phyloP scores from a whole-genome alignment of 805 yeast species.

The Zygoascus flipseniorum region DNA sequence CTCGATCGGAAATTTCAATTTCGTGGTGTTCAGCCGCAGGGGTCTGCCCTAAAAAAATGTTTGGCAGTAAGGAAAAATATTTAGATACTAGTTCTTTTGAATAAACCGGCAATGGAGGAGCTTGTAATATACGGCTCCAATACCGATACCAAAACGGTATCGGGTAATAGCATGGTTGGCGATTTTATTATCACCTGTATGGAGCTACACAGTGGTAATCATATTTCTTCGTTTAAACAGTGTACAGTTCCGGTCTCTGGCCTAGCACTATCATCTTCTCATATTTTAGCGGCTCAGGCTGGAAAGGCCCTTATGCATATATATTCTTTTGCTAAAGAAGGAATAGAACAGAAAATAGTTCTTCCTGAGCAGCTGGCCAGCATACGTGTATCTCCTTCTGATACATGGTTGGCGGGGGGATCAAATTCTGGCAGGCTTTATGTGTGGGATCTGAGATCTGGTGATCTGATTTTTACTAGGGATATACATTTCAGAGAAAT shows the following conservation, averaged over 20 bases:
- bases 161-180: slow-evolving; percentile 1
- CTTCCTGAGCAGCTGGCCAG: slow-evolving; percentile 71
- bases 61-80: neutral
- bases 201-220: slow-evolving; percentile 35
- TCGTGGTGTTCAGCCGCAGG: too few relatives aligned
- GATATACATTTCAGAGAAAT: slow-evolving; percentile 82
- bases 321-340: slow-evolving; percentile 56
- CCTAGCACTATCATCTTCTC: slow-evolving; percentile 40
- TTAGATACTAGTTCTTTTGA: neutral
- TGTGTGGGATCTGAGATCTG: slow-evolving; percentile 80
- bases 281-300: slow-evolving; percentile 57
- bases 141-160: neutral
- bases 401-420: slow-evolving; percentile 54
- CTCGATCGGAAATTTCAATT: too few relatives aligned
- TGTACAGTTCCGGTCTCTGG: slow-evolving; percentile 42
- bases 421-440: slow-evolving; percentile 67
- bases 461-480: slow-evolving; percentile 59
- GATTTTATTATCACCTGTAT: slow-evolving; percentile 10
- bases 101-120: slow-evolving; percentile 3
- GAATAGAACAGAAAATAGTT: slow-evolving; percentile 72
- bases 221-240: slow-evolving; percentile 39
- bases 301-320: slow-evolving; percentile 68
- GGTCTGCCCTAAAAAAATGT: neutral
- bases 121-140: slow-evolving; percentile 5
- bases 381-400: slow-evolving; percentile 38